Conservation (phyloP, 345 rosid species). For the Leavenworthia alabamica region DNA sequence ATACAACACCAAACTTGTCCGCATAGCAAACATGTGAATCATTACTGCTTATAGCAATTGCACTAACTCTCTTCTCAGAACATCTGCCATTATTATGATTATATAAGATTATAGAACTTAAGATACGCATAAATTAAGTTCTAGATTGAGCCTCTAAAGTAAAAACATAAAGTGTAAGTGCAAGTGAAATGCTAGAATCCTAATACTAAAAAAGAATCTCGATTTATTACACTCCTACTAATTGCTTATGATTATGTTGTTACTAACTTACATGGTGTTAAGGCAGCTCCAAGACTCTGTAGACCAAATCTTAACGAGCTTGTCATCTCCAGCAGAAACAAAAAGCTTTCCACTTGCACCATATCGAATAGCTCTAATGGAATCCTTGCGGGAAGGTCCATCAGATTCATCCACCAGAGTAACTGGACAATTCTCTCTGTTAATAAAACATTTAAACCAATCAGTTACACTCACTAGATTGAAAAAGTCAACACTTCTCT, state of each 20-base stretch:
- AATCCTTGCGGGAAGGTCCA: constrained; percentile 51
- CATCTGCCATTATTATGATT: constrained; percentile 33
- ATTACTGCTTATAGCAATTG: constrained; percentile 65
- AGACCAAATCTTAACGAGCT: constrained; percentile 87
- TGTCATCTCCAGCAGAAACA: constrained; percentile 90
- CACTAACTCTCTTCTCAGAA: constrained; percentile 89
- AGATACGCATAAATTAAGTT: neutral
- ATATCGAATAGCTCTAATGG: constrained; percentile 75
- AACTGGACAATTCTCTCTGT: constrained; percentile 48
- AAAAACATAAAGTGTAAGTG: neutral
- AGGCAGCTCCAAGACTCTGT: constrained; percentile 69
- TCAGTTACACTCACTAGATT: neutral
- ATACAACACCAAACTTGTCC: constrained; percentile 94
- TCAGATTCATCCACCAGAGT: constrained; percentile 58
- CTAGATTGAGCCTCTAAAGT: neutral
- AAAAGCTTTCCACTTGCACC: constrained; percentile 64
- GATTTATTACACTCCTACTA: neutral
- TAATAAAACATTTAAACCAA: constrained; percentile 1
- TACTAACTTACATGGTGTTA: constrained; percentile 49
- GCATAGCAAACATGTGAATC: constrained; percentile 70
- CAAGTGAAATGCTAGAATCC: neutral
- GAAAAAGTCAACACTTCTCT: neutral
- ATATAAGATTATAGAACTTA: neutral
- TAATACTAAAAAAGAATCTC: neutral
- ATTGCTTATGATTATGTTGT: neutral